Evolutionary conservation across 176 grass and related monocot genomes (phyloP).

Genomic region (Oryza glaberrima): DNA sequence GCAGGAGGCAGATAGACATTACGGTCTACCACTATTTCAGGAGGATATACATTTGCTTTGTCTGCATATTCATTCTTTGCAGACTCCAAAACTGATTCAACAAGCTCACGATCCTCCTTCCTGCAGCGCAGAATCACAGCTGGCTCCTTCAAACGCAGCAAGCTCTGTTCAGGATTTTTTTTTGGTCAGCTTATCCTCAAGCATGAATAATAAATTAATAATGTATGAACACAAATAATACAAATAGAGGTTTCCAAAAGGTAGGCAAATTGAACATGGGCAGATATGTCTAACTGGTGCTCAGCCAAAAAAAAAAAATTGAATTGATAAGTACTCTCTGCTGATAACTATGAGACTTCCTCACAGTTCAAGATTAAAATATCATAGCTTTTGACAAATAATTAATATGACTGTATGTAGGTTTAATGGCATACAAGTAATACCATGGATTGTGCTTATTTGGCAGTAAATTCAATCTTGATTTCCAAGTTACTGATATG

Average conservation of each 20-base stretch:
- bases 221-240: conserved; percentile 4
- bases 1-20: conserved; percentile 70
- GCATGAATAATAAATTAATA: conserved; percentile 29
- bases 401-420: neutral
- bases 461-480: neutral
- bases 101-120: conserved; percentile 68
- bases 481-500: neutral
- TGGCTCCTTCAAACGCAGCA: conserved; percentile 72
- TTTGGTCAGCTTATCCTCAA: conserved; percentile 26
- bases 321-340: neutral
- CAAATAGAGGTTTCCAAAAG: neutral
- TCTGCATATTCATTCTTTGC: conserved; percentile 72
- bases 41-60: conserved; percentile 56
- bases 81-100: conserved; percentile 67
- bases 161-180: conserved; percentile 60
- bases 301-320: neutral
- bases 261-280: neutral
- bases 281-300: neutral
- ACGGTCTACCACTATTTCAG: conserved; percentile 60
- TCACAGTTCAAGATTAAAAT: neutral
- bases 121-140: conserved; percentile 73
- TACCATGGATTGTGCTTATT: neutral
- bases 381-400: neutral
- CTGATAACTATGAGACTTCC: neutral
- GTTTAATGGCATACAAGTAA: neutral